These are phyloP conservation scores for Polychytrium aggregatum DNA, from an alignment of 192 early-diverging fungal genomes.

Conservation along the genomic window DNA sequence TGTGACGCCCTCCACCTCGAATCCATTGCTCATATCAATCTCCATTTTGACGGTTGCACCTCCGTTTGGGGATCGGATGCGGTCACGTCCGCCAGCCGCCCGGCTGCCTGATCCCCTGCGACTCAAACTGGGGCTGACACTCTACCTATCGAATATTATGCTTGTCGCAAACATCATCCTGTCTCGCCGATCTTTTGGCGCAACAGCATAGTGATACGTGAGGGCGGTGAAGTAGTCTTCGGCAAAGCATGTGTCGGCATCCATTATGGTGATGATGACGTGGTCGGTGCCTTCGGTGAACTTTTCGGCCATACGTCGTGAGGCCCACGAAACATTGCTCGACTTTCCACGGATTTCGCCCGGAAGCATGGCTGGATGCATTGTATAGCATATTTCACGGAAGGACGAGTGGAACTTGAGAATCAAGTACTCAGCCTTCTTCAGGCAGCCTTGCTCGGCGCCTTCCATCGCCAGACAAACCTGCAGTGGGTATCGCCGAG, in stretches of 20 bases:
- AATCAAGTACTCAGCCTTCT: constrained; percentile 45
- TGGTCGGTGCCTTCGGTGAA: constrained; percentile 35
- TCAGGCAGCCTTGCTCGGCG: constrained; percentile 35
- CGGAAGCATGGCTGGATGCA: constrained; percentile 52
- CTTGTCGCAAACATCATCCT: constrained; percentile 46
- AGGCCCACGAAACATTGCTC: constrained; percentile 58
- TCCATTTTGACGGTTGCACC: too few relatives aligned
- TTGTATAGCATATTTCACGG: constrained; percentile 55
- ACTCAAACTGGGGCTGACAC: too few relatives aligned
- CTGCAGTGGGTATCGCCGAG: too few relatives aligned
- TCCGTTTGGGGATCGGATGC: too few relatives aligned
- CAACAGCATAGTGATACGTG: constrained; percentile 33
- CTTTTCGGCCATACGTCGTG: constrained; percentile 29
- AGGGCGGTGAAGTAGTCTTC: constrained; percentile 54
- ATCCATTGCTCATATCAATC: too few relatives aligned
- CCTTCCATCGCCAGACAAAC: constrained; percentile 73
- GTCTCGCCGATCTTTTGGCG: constrained; percentile 24
- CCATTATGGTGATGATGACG: constrained; percentile 54
- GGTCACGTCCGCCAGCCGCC: too few relatives aligned
- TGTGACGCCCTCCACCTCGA: too few relatives aligned
- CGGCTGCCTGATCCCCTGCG: too few relatives aligned
- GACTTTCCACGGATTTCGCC: constrained; percentile 67
- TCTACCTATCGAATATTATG: constrained; percentile 44
- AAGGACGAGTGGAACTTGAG: constrained; percentile 45
- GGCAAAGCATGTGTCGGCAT: constrained; percentile 64